Evolutionary conservation across 441 rosid species (phyloP).

Genomic region (Erodium chrysanthum): DNA sequence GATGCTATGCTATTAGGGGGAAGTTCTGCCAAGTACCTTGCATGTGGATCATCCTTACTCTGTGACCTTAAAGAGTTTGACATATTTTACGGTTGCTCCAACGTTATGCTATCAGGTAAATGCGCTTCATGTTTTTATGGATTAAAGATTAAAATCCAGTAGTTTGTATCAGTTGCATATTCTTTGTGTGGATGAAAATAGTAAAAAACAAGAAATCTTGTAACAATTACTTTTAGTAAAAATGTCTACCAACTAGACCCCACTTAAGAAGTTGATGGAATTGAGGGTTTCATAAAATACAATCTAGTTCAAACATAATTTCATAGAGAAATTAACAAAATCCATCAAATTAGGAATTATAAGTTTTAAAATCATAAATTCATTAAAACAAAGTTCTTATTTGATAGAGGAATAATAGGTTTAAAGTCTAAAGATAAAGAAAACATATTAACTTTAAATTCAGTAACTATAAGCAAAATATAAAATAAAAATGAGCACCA

Average conservation of each 20-base stretch:
- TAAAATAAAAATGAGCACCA: too few species aligned
- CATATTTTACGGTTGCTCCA: constrained; percentile 92
- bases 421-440: too few species aligned
- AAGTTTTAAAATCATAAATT: too few species aligned
- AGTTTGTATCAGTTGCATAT: background rate
- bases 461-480: too few species aligned
- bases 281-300: too few species aligned
- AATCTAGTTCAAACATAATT: background rate
- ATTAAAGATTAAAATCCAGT: background rate
- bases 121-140: constrained; percentile 2
- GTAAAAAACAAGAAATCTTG: background rate
- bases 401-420: too few species aligned
- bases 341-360: too few species aligned
- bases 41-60: constrained; percentile 33
- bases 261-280: too few species aligned
- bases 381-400: too few species aligned
- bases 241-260: too few species aligned
- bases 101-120: constrained; percentile 95
- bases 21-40: constrained; percentile 20
- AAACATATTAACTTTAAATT: too few species aligned
- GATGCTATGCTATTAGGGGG: constrained; percentile 39
- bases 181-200: background rate
- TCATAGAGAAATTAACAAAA: too few species aligned
- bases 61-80: constrained; percentile 70
- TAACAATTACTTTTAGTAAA: background rate